Conservation (phyloP, 768 basidiomycete species). For the Lactifluus rugatus region DNA sequence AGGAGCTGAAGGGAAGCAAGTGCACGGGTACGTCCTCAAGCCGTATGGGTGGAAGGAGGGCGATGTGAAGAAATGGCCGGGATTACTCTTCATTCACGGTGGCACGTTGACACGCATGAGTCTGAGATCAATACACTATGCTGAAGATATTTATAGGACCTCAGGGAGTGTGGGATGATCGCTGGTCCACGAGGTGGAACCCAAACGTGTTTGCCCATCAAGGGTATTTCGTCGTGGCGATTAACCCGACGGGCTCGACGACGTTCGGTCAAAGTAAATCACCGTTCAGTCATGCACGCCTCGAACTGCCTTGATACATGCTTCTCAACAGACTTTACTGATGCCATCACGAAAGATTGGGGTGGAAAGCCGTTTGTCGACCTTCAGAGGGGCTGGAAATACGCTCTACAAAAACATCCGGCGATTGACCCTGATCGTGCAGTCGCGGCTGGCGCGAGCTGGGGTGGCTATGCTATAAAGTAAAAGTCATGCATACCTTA, state of each 20-base stretch:
- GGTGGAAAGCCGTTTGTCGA: constrained; percentile 81
- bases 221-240: constrained; percentile 79
- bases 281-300: not conserved
- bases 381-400: constrained; percentile 64
- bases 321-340: constrained; percentile 52
- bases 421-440: constrained; percentile 52
- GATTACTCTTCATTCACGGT: constrained; percentile 74
- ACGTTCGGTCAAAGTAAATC: constrained; percentile 74
- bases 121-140: not conserved
- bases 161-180: constrained; percentile 81
- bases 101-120: constrained; percentile 28
- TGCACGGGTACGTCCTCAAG: constrained; percentile 81
- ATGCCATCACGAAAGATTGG: constrained; percentile 73
- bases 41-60: constrained; percentile 66
- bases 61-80: constrained; percentile 60
- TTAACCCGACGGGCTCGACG: constrained; percentile 93
- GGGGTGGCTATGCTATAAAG: constrained; percentile 89
- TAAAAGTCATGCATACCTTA: constrained; percentile 22
- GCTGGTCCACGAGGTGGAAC: constrained; percentile 92
- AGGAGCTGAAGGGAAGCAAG: constrained; percentile 61
- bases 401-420: constrained; percentile 54
- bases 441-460: constrained; percentile 73
- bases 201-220: constrained; percentile 67
- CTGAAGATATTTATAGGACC: constrained; percentile 36
- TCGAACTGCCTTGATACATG: not conserved